Percentiles rank a stretch among this genome's conserved stretches.
phyloP scores from a whole-genome alignment of 2,329 filamentous ascomycete genomes.

The Colletotrichum siamense region DNA sequence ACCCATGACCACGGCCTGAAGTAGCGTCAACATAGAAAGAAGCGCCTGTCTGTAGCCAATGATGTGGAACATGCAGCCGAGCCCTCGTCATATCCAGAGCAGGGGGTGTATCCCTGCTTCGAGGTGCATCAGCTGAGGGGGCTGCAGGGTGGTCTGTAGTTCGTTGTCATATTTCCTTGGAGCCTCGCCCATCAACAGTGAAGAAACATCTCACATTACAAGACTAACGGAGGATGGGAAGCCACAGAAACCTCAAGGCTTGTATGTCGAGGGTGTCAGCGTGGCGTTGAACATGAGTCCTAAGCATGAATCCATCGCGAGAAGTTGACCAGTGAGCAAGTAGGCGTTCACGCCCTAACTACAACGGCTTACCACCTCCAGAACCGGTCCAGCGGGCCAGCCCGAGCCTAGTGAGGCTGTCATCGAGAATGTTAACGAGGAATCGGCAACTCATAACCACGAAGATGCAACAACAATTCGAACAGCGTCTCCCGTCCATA shows the following conservation, averaged over 20 bases:
- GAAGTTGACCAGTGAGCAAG: neutral
- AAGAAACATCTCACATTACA: neutral
- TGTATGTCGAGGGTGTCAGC: neutral
- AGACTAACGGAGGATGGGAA: neutral
- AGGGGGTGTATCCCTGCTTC: neutral
- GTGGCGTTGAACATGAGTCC: neutral
- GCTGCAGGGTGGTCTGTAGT: neutral
- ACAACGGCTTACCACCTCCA: neutral
- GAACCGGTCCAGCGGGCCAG: neutral
- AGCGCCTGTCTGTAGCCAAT: neutral
- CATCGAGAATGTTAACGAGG: neutral
- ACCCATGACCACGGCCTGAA: neutral
- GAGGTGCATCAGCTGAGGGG: neutral
- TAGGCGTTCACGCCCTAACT: neutral
- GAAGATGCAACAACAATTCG: neutral
- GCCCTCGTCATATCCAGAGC: neutral
- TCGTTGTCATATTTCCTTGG: neutral
- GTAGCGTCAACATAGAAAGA: neutral
- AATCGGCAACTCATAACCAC: neutral
- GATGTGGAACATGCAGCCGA: neutral
- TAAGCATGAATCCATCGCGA: neutral
- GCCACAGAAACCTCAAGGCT: neutral
- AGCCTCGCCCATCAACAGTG: neutral
- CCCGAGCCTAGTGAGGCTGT: neutral
- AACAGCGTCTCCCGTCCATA: neutral